Evolutionary conservation across 495 filamentous ascomycete species (phyloP).

Genomic region (Tirmania nivea): DNA sequence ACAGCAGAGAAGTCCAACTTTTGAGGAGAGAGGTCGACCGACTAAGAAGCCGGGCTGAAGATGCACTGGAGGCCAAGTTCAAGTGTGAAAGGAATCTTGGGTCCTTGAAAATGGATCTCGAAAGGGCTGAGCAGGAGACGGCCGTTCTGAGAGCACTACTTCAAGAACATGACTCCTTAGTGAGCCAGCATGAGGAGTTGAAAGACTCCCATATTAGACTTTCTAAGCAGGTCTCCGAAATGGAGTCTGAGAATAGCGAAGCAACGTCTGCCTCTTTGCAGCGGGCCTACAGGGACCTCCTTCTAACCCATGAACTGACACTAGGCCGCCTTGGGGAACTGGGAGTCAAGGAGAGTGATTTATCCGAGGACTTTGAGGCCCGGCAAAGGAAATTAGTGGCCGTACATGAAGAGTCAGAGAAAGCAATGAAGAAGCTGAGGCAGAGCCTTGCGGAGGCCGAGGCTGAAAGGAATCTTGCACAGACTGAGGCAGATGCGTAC

Average conservation of each 20-base stretch:
- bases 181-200: conserved; percentile 28
- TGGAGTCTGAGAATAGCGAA: conserved; percentile 13
- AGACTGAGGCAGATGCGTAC: conserved; percentile 36
- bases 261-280: conserved; percentile 46
- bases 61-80: conserved; percentile 91
- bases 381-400: conserved; percentile 29
- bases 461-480: conserved; percentile 49
- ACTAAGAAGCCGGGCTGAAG: conserved; percentile 72
- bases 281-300: conserved; percentile 58
- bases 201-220: conserved; percentile 20
- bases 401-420: conserved; percentile 34
- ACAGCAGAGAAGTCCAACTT: conserved; percentile 56
- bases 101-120: conserved; percentile 90
- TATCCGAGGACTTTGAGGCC: conserved; percentile 29
- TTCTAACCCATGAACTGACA: conserved; percentile 33
- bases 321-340: conserved; percentile 22
- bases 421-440: conserved; percentile 40
- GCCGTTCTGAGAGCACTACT: conserved; percentile 54
- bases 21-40: conserved; percentile 68
- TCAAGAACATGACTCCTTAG: conserved; percentile 65
- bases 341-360: conserved; percentile 13
- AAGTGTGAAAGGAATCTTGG: conserved; percentile 83
- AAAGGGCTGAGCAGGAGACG: conserved; percentile 86
- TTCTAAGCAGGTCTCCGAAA: conserved; percentile 19
- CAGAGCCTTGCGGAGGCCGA: conserved; percentile 41